These are phyloP conservation scores for Entelexis paramagnoliae DNA, from an alignment of 1,139 yeast genomes.

Conservation along the genomic window DNA sequence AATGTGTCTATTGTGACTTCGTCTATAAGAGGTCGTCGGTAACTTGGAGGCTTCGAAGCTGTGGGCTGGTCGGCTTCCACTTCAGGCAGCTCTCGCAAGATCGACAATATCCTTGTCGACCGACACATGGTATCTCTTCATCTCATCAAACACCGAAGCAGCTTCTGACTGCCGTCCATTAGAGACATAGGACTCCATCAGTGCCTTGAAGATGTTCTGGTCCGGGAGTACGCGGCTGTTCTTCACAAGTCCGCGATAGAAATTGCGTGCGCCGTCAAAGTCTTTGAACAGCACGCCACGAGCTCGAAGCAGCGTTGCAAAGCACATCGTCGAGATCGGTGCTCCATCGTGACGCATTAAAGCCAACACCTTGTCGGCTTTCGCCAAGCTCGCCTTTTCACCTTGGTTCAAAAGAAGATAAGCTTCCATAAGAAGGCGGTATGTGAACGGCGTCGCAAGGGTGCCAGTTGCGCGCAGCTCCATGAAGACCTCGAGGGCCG, in stretches of 20 bases:
- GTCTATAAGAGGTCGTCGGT: too few relatives aligned
- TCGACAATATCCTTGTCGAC: slow-evolving; percentile 34
- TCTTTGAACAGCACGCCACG: slow-evolving; percentile 34
- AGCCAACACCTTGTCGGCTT: slow-evolving; percentile 33
- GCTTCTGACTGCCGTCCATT: slow-evolving; percentile 30
- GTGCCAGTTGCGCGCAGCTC: slow-evolving; percentile 28
- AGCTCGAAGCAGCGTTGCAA: slow-evolving; percentile 35
- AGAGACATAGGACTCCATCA: slow-evolving; percentile 34
- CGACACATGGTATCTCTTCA: slow-evolving; percentile 31
- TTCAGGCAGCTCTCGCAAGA: slow-evolving; percentile 3
- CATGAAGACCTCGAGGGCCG: slow-evolving; percentile 31
- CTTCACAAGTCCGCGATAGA: slow-evolving; percentile 29
- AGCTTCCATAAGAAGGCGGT: slow-evolving; percentile 35
- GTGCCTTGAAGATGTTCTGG: slow-evolving; percentile 34
- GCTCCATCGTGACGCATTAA: slow-evolving; percentile 29
- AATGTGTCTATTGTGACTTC: too few relatives aligned
- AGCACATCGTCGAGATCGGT: slow-evolving; percentile 31
- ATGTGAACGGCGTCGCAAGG: slow-evolving; percentile 32
- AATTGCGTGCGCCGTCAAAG: slow-evolving; percentile 31
- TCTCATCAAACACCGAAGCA: slow-evolving; percentile 30
- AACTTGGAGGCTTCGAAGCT: too few relatives aligned
- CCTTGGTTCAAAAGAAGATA: slow-evolving; percentile 30
- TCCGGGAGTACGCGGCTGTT: slow-evolving; percentile 32
- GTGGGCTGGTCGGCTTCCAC: too few relatives aligned
- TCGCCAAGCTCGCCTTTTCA: slow-evolving; percentile 26